Conservation (phyloP, 2,329 filamentous ascomycete genomes). For the Sarocladium oryzae region DNA sequence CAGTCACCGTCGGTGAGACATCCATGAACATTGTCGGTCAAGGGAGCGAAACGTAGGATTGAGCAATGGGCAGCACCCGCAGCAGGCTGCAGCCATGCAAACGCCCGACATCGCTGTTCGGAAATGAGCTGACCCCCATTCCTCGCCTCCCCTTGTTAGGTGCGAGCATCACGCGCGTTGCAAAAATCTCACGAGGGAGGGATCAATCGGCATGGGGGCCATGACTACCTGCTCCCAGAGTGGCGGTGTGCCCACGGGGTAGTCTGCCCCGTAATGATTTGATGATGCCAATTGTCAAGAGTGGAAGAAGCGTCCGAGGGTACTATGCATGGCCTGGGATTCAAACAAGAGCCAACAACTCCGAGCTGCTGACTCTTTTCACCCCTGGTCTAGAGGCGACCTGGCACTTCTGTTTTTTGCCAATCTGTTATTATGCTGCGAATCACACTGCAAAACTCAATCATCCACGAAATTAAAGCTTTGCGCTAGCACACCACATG, state of each 20-base stretch:
- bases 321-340: not conserved
- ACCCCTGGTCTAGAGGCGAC: not conserved
- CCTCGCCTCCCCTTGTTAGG: constrained; percentile 4
- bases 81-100: constrained; percentile 1
- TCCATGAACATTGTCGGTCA: constrained; percentile 4
- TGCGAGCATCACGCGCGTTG: constrained; percentile 8
- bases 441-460: not conserved
- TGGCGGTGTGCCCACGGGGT: constrained; percentile 8
- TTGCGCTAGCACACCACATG: not conserved
- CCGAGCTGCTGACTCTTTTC: constrained; percentile 1
- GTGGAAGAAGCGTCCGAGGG: not conserved
- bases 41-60: constrained; percentile 3
- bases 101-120: constrained; percentile 4
- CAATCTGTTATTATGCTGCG: not conserved
- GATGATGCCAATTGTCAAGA: not conserved
- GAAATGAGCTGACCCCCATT: constrained; percentile 8
- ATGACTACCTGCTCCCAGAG: not conserved
- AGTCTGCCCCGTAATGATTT: not conserved
- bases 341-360: not conserved
- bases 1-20: constrained; percentile 9
- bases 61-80: constrained; percentile 3
- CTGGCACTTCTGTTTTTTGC: not conserved
- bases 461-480: not conserved
- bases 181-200: not conserved
- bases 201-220: not conserved